A percentile compares a stretch with the other conserved stretches of the same genome.
phyloP scores from a whole-genome alignment of 2,329 filamentous ascomycete genomes.

The Ceratocystis harringtonii region DNA sequence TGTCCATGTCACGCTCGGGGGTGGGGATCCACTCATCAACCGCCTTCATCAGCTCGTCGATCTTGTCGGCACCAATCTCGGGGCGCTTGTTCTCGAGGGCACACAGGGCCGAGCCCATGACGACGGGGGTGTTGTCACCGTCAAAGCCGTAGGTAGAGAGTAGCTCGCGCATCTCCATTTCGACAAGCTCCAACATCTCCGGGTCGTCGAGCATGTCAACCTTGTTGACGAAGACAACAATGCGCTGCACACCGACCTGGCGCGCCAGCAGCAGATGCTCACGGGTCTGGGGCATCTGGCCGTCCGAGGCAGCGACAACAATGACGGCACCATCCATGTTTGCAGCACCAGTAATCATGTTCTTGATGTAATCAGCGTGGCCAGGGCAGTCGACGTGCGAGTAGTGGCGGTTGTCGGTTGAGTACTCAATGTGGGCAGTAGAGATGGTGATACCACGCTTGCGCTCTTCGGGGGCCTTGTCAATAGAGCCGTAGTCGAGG shows the following conservation, averaged over 20 bases:
- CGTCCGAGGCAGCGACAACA: slow-evolving; percentile 93
- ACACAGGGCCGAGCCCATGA: slow-evolving; percentile 93
- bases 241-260: slow-evolving; percentile 94
- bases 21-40: slow-evolving; percentile 96
- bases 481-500: slow-evolving; percentile 94
- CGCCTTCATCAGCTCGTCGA: slow-evolving; percentile 78
- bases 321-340: slow-evolving; percentile 99
- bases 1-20: slow-evolving; percentile 82
- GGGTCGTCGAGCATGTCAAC: slow-evolving; percentile 92
- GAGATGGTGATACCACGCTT: slow-evolving; percentile 99
- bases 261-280: slow-evolving; percentile 96
- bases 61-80: slow-evolving; percentile 76
- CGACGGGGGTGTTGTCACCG: slow-evolving; percentile 91
- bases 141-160: slow-evolving; percentile 89
- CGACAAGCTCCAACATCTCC: slow-evolving; percentile 99
- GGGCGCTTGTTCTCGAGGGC: slow-evolving; percentile 73
- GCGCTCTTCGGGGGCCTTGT: slow-evolving; percentile 97
- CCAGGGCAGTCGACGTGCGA: slow-evolving; percentile 99
- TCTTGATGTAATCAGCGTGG: slow-evolving; percentile 99
- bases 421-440: slow-evolving; percentile 95
- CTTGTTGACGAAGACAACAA: slow-evolving; percentile 99
- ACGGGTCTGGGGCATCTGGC: slow-evolving; percentile 98
- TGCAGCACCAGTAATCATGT: slow-evolving; percentile 99
- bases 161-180: slow-evolving; percentile 99
- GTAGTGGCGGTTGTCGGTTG: slow-evolving; percentile 88